These are phyloP conservation scores for Tuber umbilicatum DNA, from an alignment of 495 filamentous ascomycete species.

Conservation along the genomic window DNA sequence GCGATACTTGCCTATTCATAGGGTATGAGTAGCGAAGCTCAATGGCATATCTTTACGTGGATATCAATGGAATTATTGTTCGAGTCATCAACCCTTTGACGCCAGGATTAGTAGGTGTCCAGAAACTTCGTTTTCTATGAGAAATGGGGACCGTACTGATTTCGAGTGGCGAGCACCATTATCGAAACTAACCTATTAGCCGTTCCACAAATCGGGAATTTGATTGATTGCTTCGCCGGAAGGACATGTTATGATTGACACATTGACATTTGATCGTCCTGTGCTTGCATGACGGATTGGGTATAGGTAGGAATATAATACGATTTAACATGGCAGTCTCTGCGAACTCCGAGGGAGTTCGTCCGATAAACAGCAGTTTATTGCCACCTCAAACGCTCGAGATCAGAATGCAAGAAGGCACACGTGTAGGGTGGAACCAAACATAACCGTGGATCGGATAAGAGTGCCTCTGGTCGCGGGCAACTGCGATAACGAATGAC, in stretches of 20 bases:
- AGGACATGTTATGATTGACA: slow-evolving; percentile 27
- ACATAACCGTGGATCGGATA: slow-evolving; percentile 30
- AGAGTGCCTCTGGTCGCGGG: slow-evolving; percentile 30
- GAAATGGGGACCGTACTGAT: slow-evolving; percentile 26
- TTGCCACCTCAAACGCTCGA: slow-evolving; percentile 16
- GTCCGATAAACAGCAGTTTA: slow-evolving; percentile 34
- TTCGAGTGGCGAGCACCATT: slow-evolving; percentile 19
- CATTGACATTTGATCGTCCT: slow-evolving; percentile 31
- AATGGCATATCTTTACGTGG: slow-evolving; percentile 5
- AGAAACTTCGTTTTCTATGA: slow-evolving; percentile 16
- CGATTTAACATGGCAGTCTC: slow-evolving; percentile 17
- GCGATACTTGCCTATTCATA: not conserved
- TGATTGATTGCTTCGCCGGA: slow-evolving; percentile 23
- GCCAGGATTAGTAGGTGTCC: not conserved
- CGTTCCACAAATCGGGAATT: slow-evolving; percentile 32
- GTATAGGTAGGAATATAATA: slow-evolving; percentile 13
- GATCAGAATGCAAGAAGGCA: slow-evolving; percentile 14
- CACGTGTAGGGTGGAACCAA: slow-evolving; percentile 27
- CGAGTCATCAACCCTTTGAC: not conserved
- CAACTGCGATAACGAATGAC: slow-evolving; percentile 20
- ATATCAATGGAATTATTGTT: slow-evolving; percentile 4
- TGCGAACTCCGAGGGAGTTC: slow-evolving; percentile 29
- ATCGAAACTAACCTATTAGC: slow-evolving; percentile 28
- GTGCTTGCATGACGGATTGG: slow-evolving; percentile 27
- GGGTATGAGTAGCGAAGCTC: not conserved